Conservation (phyloP, 2,329 filamentous ascomycete species). For the Dothiorella sarmentorum region DNA sequence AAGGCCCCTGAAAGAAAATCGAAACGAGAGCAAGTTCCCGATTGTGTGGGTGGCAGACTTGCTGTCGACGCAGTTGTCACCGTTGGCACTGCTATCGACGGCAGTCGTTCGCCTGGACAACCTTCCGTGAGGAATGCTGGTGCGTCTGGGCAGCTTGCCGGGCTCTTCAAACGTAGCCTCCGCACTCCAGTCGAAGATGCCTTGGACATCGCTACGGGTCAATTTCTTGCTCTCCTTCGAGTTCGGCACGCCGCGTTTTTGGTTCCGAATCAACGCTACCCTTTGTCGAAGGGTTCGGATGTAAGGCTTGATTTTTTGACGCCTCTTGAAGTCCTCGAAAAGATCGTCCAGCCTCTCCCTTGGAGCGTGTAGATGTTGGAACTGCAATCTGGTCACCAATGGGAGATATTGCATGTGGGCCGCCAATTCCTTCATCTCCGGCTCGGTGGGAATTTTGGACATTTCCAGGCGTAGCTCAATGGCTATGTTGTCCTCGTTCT, state of each 20-base stretch:
- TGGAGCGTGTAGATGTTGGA: constrained; percentile 20
- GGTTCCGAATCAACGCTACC: not conserved
- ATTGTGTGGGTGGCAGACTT: not conserved
- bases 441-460: constrained; percentile 11
- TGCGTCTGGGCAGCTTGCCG: not conserved
- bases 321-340: not conserved
- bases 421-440: constrained; percentile 18
- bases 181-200: not conserved
- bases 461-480: constrained; percentile 22
- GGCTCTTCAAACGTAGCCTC: not conserved
- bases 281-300: not conserved
- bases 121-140: not conserved
- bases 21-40: not conserved
- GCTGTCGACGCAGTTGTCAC: not conserved
- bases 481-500: not conserved
- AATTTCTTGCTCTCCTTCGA: not conserved
- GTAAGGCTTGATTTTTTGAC: not conserved
- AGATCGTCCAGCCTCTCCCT: constrained; percentile 18
- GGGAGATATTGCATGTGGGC: constrained; percentile 21
- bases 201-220: not conserved
- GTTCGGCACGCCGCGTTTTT: not conserved
- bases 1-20: not conserved
- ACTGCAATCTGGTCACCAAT: constrained; percentile 16
- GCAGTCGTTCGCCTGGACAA: not conserved
- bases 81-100: not conserved